Conservation (phyloP, 805 yeast species). For the Starmerella geochares region DNA sequence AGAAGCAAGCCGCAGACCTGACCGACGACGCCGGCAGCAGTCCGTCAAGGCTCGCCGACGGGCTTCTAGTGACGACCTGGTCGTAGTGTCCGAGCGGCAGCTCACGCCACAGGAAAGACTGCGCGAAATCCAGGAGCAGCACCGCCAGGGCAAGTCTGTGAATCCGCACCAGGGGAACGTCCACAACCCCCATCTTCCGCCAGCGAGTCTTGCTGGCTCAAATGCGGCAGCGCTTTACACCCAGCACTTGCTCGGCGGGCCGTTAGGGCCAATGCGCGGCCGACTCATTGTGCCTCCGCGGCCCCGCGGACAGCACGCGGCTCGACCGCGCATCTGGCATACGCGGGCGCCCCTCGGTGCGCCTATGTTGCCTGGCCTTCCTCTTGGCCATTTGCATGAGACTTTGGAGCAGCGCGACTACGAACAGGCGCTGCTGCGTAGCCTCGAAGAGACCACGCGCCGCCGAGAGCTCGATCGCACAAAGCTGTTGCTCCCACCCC, state of each 20-base stretch:
- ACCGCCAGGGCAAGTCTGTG: slow-evolving; percentile 16
- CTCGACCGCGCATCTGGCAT: not conserved
- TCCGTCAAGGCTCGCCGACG: not conserved
- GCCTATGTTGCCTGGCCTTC: not conserved
- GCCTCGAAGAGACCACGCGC: slow-evolving; percentile 10
- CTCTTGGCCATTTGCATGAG: not conserved
- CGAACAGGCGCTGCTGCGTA: slow-evolving; percentile 9
- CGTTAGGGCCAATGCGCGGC: not conserved
- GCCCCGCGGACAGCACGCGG: not conserved
- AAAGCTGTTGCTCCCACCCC: slow-evolving; percentile 5
- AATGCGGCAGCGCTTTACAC: not conserved
- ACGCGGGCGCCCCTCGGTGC: not conserved
- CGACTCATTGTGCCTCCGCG: not conserved
- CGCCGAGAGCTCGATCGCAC: slow-evolving; percentile 2
- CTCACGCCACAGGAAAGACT: slow-evolving; percentile 20
- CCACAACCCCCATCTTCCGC: not conserved
- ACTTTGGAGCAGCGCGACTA: slow-evolving; percentile 6
- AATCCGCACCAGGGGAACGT: not conserved
- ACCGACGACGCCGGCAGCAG: not conserved
- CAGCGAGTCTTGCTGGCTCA: not conserved
- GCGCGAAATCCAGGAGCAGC: slow-evolving; percentile 16
- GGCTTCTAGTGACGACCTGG: slow-evolving; percentile 6
- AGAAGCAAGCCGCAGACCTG: not conserved
- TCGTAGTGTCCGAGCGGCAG: slow-evolving; percentile 12
- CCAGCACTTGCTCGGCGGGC: slow-evolving; percentile 3